phyloP scores from a whole-genome alignment of 305 asterid genomes.

The Andrographis paniculata region DNA sequence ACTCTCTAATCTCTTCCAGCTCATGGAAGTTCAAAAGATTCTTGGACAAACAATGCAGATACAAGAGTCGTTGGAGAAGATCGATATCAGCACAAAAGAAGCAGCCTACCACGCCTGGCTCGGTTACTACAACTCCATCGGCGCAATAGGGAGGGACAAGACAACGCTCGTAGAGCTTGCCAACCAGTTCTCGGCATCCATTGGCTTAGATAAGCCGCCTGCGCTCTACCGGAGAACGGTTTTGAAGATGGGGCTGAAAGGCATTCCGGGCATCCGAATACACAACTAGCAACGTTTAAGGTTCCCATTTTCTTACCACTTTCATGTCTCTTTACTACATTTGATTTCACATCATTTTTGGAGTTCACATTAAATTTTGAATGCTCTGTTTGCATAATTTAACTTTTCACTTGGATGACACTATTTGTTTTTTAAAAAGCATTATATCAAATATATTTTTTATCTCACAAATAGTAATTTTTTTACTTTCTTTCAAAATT shows the following conservation, averaged over 20 bases:
- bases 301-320: too few relatives aligned
- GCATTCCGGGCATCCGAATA: constrained; percentile 57
- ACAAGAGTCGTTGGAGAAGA: constrained; percentile 43
- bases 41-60: too few relatives aligned
- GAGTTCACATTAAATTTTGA: too few relatives aligned
- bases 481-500: too few relatives aligned
- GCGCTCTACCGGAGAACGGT: constrained; percentile 66
- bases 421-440: not conserved
- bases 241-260: constrained; percentile 85
- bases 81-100: constrained; percentile 66
- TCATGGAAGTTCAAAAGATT: too few relatives aligned
- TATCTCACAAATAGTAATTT: too few relatives aligned
- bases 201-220: constrained; percentile 80
- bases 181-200: constrained; percentile 58
- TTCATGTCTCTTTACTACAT: too few relatives aligned
- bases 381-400: not conserved
- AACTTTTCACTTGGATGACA: too few relatives aligned
- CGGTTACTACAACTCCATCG: constrained; percentile 72
- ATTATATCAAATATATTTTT: too few relatives aligned
- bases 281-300: constrained; percentile 31
- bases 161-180: constrained; percentile 70
- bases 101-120: constrained; percentile 91
- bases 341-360: too few relatives aligned
- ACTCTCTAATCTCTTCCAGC: not conserved
- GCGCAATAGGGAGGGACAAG: constrained; percentile 64